Conservation (phyloP, 768 basidiomycete genomes). For the Harrya chromipes region DNA sequence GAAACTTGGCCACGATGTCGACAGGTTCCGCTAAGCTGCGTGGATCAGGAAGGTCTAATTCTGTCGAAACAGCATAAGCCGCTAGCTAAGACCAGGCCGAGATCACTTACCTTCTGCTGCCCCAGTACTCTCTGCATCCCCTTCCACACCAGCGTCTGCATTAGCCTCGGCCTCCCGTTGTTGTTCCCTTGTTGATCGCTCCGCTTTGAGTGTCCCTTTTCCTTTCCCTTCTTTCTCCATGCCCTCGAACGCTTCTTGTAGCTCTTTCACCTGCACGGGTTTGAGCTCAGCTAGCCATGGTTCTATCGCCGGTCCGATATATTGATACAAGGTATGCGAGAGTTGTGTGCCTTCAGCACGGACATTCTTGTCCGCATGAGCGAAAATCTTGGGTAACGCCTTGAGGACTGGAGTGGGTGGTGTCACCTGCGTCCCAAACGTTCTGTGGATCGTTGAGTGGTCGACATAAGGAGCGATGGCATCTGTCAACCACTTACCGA, state of each 20-base stretch:
- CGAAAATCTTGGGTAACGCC: constrained; percentile 87
- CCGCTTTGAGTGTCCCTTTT: constrained; percentile 76
- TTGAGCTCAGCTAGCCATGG: constrained; percentile 88
- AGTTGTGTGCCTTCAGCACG: constrained; percentile 87
- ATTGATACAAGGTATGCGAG: constrained; percentile 75
- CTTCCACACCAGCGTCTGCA: constrained; percentile 34
- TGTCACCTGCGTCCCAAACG: constrained; percentile 74
- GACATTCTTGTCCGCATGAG: constrained; percentile 92
- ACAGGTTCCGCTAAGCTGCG: constrained; percentile 77
- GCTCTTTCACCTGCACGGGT: constrained; percentile 93
- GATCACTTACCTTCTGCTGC: constrained; percentile 45
- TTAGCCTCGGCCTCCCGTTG: constrained; percentile 65
- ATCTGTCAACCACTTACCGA: constrained; percentile 48
- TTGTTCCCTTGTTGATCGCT: constrained; percentile 71
- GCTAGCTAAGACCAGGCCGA: background rate
- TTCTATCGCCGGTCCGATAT: constrained; percentile 80
- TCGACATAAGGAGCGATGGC: background rate
- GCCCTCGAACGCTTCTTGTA: constrained; percentile 85
- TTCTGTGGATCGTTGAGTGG: constrained; percentile 39
- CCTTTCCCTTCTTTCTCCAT: constrained; percentile 86
- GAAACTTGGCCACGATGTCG: constrained; percentile 72
- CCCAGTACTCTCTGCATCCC: constrained; percentile 43
- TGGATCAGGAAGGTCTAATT: constrained; percentile 65
- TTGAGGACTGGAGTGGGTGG: constrained; percentile 83
- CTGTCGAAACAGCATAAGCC: constrained; percentile 30